These are phyloP conservation scores for Wallacemonas sp. DNA, from an alignment of 208 protist genomes.

Conservation along the genomic window DNA sequence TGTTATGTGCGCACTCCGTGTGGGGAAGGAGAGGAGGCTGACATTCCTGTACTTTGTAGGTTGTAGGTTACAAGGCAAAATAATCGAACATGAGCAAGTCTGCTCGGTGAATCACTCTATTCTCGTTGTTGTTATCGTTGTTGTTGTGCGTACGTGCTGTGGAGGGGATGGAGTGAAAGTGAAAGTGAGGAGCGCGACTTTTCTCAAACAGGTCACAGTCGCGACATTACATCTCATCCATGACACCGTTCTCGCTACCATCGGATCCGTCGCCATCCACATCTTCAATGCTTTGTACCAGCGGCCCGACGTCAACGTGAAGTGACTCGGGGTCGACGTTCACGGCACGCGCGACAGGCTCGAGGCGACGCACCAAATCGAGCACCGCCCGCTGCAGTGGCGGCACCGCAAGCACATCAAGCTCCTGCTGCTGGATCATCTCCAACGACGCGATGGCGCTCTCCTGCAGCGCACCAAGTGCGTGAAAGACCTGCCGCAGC, in stretches of 20 bases:
- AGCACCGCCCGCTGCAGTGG: conserved; percentile 40
- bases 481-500: conserved; percentile 35
- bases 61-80: no score
- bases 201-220: neutral
- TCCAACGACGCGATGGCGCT: conserved; percentile 65
- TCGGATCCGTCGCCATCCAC: neutral
- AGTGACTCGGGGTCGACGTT: conserved; percentile 35
- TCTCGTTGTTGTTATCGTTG: no score
- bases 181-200: conserved; percentile 7
- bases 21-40: no score
- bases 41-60: no score
- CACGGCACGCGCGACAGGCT: conserved; percentile 29
- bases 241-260: neutral
- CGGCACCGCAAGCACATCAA: conserved; percentile 39
- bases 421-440: conserved; percentile 73
- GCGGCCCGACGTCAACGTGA: conserved; percentile 20
- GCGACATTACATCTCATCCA: neutral
- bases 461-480: conserved; percentile 44
- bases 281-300: neutral
- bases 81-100: no score
- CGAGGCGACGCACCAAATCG: conserved; percentile 26
- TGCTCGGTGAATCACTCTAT: no score
- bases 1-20: no score
- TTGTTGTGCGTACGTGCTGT: neutral
- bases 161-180: conserved; percentile 10